Base-by-base conservation (phyloP, 1,284 basidiomycete species). In the Boletus albobrunnescens region DNA sequence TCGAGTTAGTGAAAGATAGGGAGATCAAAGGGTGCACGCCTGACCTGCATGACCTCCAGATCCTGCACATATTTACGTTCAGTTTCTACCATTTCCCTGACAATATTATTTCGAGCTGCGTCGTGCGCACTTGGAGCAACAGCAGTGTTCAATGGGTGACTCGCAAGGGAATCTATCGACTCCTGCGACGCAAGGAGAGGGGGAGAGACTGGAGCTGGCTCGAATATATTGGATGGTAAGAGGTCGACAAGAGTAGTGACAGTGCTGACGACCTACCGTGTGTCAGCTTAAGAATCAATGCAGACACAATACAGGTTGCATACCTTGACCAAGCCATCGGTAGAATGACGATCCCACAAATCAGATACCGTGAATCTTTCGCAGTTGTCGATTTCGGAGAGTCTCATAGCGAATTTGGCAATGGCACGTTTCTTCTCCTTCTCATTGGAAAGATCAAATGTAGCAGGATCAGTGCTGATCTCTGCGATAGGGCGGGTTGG, bases 61-160 rank as follows among this genome's bases (percentile, higher is more conserved):
- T 99, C 95, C 68, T 95, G 91, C 14, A 99, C 95, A 68, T 95
- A 99, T 72, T 96, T 97, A 45, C 95, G 84, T 68, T 99, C 96
- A 4, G 91, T 94, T 64, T 93, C 90, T 42, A 96, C 81, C 56
- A 95, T 83, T 68, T 96, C 94, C 56, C 80, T 78, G 47, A 93
- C 79, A 54, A 92, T 87, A 56, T 91, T 85, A 55, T 81, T 82
- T 27, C 90, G 77, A 17, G 84, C 84, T 14, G 81, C 75, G 52
- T 87, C 84, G 48, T 79, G 76, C 16, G 78, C 77, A 58, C 74
- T 81, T 24, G 74, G 65, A 14, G 81, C 69, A 28, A 72, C 61
- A 16, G 67, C 53, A 6, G 62, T 48, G 26, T 65, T 63, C 10
- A 72, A 61, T 22, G 67, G 60, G 46, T 79, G 78, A 22, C 71